These are phyloP conservation scores for Stephania cephalantha DNA, from an alignment of 164 flowering plant genomes.

Conservation along the genomic window DNA sequence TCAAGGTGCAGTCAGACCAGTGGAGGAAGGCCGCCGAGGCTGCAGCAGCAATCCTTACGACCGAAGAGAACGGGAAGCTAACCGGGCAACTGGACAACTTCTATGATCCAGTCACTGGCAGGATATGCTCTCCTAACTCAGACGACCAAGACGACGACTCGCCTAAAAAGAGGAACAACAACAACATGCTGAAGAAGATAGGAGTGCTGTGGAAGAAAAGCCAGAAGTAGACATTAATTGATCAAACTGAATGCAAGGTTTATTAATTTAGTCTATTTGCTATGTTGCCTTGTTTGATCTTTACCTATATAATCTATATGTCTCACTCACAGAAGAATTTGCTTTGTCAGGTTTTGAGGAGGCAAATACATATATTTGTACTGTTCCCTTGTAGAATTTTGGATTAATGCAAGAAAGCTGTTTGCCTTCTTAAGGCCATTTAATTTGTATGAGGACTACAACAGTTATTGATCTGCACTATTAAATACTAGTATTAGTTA, in stretches of 20 bases:
- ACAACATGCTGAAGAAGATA: constrained; percentile 67
- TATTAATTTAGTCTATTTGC: not conserved
- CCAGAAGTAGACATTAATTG: constrained; percentile 32
- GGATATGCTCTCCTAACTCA: constrained; percentile 41
- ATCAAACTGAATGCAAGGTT: not conserved
- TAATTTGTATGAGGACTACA: no score
- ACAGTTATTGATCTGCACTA: no score
- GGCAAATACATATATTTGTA: not conserved
- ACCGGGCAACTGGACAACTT: constrained; percentile 58
- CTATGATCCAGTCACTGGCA: constrained; percentile 33
- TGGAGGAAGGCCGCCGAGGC: constrained; percentile 99
- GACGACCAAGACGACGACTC: constrained; percentile 71
- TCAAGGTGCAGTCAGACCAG: constrained; percentile 88
- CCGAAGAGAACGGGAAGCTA: constrained; percentile 53
- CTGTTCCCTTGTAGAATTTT: not conserved
- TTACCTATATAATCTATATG: not conserved
- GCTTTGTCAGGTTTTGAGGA: not conserved
- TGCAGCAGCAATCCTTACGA: constrained; percentile 77
- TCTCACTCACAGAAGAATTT: not conserved
- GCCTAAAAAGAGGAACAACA: constrained; percentile 67
- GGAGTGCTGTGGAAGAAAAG: constrained; percentile 89
- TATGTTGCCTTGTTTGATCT: not conserved
- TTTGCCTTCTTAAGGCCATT: not conserved
- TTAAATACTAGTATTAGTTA: no score
- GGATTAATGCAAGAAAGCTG: not conserved